These are phyloP conservation scores for Aethionema arabicum DNA, from an alignment of 345 rosid species.

Conservation along the genomic window DNA sequence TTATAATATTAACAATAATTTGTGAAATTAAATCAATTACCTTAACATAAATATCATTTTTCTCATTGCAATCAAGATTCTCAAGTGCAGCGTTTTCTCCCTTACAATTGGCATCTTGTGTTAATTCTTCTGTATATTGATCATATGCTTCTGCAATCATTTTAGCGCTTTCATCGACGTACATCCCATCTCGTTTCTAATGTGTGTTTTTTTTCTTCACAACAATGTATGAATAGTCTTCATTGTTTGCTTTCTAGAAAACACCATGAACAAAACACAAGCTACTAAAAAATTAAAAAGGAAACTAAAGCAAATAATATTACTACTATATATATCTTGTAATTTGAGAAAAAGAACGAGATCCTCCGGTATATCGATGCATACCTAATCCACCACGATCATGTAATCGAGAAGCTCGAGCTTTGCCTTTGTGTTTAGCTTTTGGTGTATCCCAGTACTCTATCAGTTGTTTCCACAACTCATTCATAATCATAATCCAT, in stretches of 20 bases:
- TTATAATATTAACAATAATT: no score
- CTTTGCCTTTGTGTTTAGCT: not conserved
- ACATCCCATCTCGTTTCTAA: not conserved
- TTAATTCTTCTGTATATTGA: not conserved
- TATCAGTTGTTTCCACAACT: not conserved
- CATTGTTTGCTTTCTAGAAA: conserved; percentile 1
- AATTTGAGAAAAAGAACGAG: not conserved
- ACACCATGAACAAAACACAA: not conserved
- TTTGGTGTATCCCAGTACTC: not conserved
- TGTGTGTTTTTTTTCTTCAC: conserved; percentile 16
- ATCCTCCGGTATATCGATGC: not conserved
- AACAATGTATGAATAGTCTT: not conserved
- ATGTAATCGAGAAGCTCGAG: not conserved
- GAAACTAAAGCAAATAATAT: not conserved
- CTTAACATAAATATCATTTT: not conserved
- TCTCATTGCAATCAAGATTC: not conserved
- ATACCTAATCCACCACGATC: not conserved
- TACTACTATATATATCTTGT: not conserved
- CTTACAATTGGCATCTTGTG: not conserved
- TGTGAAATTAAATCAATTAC: not conserved
- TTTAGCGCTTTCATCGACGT: not conserved
- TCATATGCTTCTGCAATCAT: conserved; percentile 2
- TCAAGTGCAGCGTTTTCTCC: not conserved
- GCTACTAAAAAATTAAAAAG: no score
- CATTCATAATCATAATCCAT: not conserved